Conservation (phyloP, 1,139 yeast genomes). For the Zygosaccharomyces sapae region DNA sequence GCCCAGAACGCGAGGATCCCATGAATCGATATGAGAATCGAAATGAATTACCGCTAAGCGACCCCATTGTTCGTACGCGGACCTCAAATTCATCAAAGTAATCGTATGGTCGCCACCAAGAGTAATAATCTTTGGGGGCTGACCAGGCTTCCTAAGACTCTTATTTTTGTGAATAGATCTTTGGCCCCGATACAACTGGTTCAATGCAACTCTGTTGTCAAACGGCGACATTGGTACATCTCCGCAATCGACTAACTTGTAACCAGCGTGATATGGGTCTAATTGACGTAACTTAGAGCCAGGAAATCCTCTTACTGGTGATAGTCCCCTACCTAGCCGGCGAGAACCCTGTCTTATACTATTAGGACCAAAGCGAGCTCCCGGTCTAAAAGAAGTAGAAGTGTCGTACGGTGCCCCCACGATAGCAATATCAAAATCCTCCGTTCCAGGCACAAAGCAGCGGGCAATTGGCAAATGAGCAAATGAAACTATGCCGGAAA, state of each 20-base stretch:
- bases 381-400: conserved; percentile 55
- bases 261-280: conserved; percentile 53
- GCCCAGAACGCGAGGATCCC: conserved; percentile 54
- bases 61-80: conserved; percentile 50
- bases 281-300: conserved; percentile 30
- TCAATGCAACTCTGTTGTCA: conserved; percentile 54
- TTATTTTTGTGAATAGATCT: conserved; percentile 46
- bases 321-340: conserved; percentile 45
- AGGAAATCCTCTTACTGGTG: conserved; percentile 42
- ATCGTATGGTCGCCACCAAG: conserved; percentile 61
- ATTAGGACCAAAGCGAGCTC: conserved; percentile 61
- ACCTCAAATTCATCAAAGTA: conserved; percentile 49
- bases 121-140: conserved; percentile 44
- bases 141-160: conserved; percentile 29
- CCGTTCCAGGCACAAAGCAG: conserved; percentile 13
- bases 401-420: conserved; percentile 62
- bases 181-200: conserved; percentile 53
- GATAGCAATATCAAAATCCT: conserved; percentile 37
- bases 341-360: conserved; percentile 56
- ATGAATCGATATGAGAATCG: conserved; percentile 58
- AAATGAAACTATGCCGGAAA: conserved; percentile 20
- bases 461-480: conserved; percentile 18
- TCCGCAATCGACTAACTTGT: conserved; percentile 54
- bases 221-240: conserved; percentile 58
- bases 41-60: conserved; percentile 50